Evolutionary conservation across 345 rosid genomes (phyloP).

Genomic region (Anacardium occidentale): DNA sequence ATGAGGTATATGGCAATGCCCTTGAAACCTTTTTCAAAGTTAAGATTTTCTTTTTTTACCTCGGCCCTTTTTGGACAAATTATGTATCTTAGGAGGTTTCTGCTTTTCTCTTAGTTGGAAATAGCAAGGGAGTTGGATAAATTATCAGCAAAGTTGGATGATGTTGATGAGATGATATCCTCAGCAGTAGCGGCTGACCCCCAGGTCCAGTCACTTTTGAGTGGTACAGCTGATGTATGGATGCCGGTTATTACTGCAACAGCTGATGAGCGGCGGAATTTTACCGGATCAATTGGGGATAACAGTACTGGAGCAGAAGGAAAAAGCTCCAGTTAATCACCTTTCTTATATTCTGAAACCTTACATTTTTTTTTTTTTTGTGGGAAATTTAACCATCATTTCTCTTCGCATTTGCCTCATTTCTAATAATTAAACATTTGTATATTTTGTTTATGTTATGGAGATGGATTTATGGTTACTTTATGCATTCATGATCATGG

Average conservation of each 20-base stretch:
- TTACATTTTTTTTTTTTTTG: too few species aligned
- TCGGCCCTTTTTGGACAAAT: background rate
- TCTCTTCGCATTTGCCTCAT: background rate
- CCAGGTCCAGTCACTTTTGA: conserved; percentile 65
- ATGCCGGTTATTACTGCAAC: conserved; percentile 87
- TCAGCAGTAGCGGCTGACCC: conserved; percentile 71
- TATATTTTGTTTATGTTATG: background rate
- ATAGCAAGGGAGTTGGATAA: conserved; percentile 60
- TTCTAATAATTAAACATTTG: background rate
- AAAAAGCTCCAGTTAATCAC: conserved; percentile 9
- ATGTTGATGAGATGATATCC: conserved; percentile 83
- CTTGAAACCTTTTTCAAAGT: background rate
- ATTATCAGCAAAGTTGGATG: conserved; percentile 68
- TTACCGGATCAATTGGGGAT: conserved; percentile 41
- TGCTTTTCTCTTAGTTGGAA: conserved; percentile 27
- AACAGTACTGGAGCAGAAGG: conserved; percentile 15
- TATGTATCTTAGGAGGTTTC: background rate
- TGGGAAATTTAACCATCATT: background rate
- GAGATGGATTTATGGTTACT: background rate
- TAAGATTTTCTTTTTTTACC: background rate
- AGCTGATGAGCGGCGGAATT: conserved; percentile 45
- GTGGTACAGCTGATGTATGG: conserved; percentile 81
- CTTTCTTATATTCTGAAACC: background rate
- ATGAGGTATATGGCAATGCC: conserved; percentile 42
- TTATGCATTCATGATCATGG: background rate